Percentiles rank a stretch among this genome's conserved stretches.
These are phyloP conservation scores for Pestalotiopsis sp. DNA, from an alignment of 2,329 filamentous ascomycete species.

Conservation along the genomic window DNA sequence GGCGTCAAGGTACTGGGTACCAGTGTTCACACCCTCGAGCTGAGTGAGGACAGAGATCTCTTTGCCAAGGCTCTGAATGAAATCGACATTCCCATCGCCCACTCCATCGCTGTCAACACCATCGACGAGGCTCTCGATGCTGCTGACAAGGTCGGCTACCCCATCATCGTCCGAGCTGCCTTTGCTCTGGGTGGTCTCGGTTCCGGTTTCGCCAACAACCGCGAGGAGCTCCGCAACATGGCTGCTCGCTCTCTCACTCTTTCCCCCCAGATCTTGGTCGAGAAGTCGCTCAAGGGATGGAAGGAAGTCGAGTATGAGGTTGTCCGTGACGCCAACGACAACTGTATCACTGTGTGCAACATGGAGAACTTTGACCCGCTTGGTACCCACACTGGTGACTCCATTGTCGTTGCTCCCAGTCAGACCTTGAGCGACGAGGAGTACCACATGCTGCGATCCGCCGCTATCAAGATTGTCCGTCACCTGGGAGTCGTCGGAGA, in stretches of 20 bases:
- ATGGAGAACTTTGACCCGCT: slow-evolving; percentile 99
- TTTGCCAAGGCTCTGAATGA: slow-evolving; percentile 95
- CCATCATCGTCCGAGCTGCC: slow-evolving; percentile 95
- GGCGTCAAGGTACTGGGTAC: slow-evolving; percentile 95
- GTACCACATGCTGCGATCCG: slow-evolving; percentile 98
- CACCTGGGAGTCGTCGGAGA: slow-evolving; percentile 97
- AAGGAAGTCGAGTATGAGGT: slow-evolving; percentile 99
- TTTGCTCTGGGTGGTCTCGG: slow-evolving; percentile 96
- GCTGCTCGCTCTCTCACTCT: slow-evolving; percentile 90
- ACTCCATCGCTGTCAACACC: slow-evolving; percentile 90
- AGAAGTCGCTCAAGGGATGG: slow-evolving; percentile 99
- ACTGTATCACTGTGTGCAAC: slow-evolving; percentile 99
- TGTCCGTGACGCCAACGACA: slow-evolving; percentile 94
- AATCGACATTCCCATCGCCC: slow-evolving; percentile 96
- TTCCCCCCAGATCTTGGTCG: slow-evolving; percentile 93
- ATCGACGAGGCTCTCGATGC: slow-evolving; percentile 91
- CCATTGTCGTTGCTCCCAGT: slow-evolving; percentile 95
- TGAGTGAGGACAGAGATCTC: slow-evolving; percentile 92
- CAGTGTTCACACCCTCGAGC: slow-evolving; percentile 90
- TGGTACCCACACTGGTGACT: slow-evolving; percentile 97
- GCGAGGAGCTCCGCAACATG: slow-evolving; percentile 92
- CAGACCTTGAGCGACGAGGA: slow-evolving; percentile 98
- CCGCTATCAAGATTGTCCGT: slow-evolving; percentile 97
- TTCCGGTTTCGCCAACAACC: slow-evolving; percentile 92
- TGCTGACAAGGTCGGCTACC: slow-evolving; percentile 86